A percentile compares a stretch with the other conserved stretches of the same genome.
These are phyloP conservation scores for Sanghuangporus sanghuang DNA, from an alignment of 1,284 basidiomycete genomes.

Conservation along the genomic window DNA sequence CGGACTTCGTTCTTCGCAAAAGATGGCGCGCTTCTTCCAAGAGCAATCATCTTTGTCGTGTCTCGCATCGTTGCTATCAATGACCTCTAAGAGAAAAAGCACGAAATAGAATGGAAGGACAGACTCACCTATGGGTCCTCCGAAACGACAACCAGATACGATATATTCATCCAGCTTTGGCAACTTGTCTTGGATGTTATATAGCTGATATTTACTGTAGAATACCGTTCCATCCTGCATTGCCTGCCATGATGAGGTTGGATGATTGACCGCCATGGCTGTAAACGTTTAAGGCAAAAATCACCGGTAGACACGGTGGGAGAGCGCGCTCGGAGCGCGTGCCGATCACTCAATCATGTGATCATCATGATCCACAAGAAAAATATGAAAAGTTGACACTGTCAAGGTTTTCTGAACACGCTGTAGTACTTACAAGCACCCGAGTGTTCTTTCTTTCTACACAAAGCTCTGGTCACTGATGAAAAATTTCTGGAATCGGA, in stretches of 20 bases:
- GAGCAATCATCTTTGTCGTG: conserved; percentile 71
- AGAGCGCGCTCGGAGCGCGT: not conserved
- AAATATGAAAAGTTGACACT: too few species aligned
- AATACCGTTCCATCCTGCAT: conserved; percentile 77
- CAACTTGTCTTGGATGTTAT: conserved; percentile 77
- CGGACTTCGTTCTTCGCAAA: conserved; percentile 75
- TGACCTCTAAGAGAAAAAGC: not conserved
- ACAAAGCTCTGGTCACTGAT: too few species aligned
- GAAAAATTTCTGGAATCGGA: not conserved
- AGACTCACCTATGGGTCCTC: conserved; percentile 81
- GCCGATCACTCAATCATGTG: not conserved
- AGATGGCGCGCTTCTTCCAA: conserved; percentile 57
- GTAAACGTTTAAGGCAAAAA: not conserved
- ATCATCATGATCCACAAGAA: not conserved
- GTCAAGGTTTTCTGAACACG: too few species aligned
- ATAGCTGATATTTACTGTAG: conserved; percentile 78
- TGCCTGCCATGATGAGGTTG: conserved; percentile 73
- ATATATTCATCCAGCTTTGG: conserved; percentile 79
- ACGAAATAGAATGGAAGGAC: not conserved
- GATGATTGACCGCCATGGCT: conserved; percentile 45
- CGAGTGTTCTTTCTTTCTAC: too few species aligned
- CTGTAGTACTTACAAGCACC: too few species aligned
- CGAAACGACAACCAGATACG: conserved; percentile 78
- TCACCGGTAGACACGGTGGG: not conserved
- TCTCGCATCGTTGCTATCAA: conserved; percentile 82